Evolutionary conservation across 2,329 filamentous ascomycete species (phyloP), one percentile per base, ranked within the genome.

Genomic region (Dryadomyces quercivorus): DNA sequence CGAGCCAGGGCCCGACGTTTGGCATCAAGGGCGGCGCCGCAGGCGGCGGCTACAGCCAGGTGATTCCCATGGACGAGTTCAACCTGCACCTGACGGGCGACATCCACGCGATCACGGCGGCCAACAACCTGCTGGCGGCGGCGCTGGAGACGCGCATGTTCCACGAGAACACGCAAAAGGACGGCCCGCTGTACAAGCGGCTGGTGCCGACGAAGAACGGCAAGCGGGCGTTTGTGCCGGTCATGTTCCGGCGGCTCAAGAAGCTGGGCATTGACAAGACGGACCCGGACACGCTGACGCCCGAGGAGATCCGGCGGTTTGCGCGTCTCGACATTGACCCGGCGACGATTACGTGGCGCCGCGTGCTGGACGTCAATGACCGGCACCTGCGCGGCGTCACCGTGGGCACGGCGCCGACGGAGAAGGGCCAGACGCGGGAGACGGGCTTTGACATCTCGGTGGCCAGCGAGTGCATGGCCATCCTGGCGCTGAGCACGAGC

Each of bases 61-160:
- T 98, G 65, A 97, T 98, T 63, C 93, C 93, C 56, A 98, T 98
- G 93, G 93, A 98, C 64, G 93, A 98, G 70, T 98, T 98, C 76
- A 98, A 98, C 72, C 75, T 98, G 66, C 93, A 98, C 69, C 74
- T 98, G 64, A 98, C 93, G 54, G 93, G 93, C 64, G 93, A 98
- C 67, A 97, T 98, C 55, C 93, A 98, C 69, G 93, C 93, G 60
- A 93, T 98, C 65, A 90, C 90, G 53, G 92, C 92, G 31, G 93
- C 93, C 42, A 98, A 97, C 78, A 98, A 98, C 72, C 77, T 98
- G 56, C 80, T 98, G 46, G 92, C 93, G 47, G 93, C 93, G 54
- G 93, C 93, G 40, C 94, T 98, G 59, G 93, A 98, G 67, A 97
- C 93, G 1, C 85, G 93, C 63, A 97, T 98, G 73, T 98, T 96